Base-by-base conservation (phyloP, 495 filamentous ascomycete genomes). In the Aspergillus wentii region DNA sequence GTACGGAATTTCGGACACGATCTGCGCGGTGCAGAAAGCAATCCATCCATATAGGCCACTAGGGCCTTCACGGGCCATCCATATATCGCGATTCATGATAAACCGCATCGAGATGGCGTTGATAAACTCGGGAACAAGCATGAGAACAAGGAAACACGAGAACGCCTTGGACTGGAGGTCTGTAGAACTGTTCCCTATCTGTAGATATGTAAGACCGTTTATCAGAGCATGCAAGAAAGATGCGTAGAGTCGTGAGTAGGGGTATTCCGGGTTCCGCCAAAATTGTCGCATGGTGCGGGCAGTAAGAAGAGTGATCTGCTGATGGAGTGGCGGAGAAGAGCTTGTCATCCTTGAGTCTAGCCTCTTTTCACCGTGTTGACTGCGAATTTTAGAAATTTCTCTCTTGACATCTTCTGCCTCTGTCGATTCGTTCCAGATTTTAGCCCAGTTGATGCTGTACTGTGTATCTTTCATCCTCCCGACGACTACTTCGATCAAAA, bases 401-500 rank as follows among this genome's bases (percentile, higher is more conserved):
- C 75, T 71, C 60, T 85, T 87, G 35, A 79, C 66, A 22, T 76
- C 64, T 11, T 75, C 72, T 16, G 83, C 72, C 51, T 92, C 86
- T n/a, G 75, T 70, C 3, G 79, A 85, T 15, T 80, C 74, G n/a
- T 56, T 66, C 83, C 83, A 94, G 35, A 94, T 74, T 33, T 85
- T 81, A 11, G 71, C 78, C 88, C 87, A 94, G 56, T 90, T 64
- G 34, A 69, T 76, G 14, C 72, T 65, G 48, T 80, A 74, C 11
- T 79, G 78, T 17, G 85, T 72, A 3, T 79, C 66, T 18, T 78
- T 67, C 45, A 76, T 76, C 27, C 86, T 85, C 22, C 83, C 83
- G 19, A 88, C 88, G 14, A 92, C 84, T 1, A 83, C 80, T 41
- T 95, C 88, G n/a, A 95, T 78, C 70, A 94, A 87, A 59, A 77